Evolutionary conservation across 371 early-diverging fungal species (phyloP), one percentile per base, ranked within the genome.

Genomic region (Mortierella sp.): DNA sequence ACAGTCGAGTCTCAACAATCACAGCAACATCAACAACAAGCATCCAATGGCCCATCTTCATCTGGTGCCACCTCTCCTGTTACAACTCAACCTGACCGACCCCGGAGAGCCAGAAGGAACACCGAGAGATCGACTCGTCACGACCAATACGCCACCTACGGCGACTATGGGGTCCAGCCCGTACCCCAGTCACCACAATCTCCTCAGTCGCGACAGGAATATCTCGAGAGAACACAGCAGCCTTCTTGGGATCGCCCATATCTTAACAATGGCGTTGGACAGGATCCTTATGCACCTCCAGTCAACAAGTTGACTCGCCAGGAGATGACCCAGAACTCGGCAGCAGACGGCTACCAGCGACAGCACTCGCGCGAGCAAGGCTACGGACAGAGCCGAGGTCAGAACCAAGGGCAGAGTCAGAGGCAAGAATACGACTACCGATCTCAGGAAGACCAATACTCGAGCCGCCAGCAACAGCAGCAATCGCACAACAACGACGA

Each of bases 81-180:
- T 10, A n/a, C 58, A 29, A 41, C 72, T 18, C 71, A 68, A 16
- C 82, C 82, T 54, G 82, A 82, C 41, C 70, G 82, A 41, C 82
- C 82, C 3, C 78, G 82, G 41, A 51, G 82, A 35, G 41, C 78
- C 38, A 74, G 82, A 29, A 71, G 82, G 6, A 75, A 82, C 49
- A 82, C 82, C 32, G 72, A 82, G 27, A 71, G 75, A 29, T 74
- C 44, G 21, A 44, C 72, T 21, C 76, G 60, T 10, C 63, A 65
- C 2, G 81, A 78, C 38, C 58, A 74, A 3, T 29, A 38, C 32
- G 48, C 14, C 2, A 27, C 65, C 16, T 35, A 16, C 18, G 74
- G 43, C 7, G 70, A 79, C 24, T 49, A 68, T 27, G 29, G 38
- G 18, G 56, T 73, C 43, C 73, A 32, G 56, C 51, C 68, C 4